These are phyloP conservation scores for Xylaria cubensis DNA, from an alignment of 495 filamentous ascomycete genomes.

Conservation along the genomic window DNA sequence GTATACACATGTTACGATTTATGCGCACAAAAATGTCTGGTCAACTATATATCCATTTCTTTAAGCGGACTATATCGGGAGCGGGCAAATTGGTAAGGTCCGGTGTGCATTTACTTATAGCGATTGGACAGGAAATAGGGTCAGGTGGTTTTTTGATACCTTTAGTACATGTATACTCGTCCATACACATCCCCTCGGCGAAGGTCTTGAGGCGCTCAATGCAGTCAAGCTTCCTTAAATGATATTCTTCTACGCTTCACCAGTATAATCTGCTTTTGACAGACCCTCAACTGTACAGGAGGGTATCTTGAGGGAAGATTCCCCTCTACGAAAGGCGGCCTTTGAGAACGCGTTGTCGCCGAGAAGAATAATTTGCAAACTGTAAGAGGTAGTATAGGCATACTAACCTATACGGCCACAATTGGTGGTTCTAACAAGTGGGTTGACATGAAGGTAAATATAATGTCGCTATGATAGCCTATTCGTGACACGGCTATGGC, in stretches of 20 bases:
- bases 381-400: too few species aligned
- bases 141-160: background rate
- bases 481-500: background rate
- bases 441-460: background rate
- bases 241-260: background rate
- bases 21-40: background rate
- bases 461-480: background rate
- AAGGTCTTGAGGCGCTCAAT: background rate
- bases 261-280: background rate
- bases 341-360: too few species aligned
- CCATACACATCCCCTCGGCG: background rate
- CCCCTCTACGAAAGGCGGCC: too few species aligned
- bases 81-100: constrained; percentile 1
- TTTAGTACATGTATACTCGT: background rate
- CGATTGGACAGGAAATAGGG: background rate
- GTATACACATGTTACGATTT: constrained; percentile 13
- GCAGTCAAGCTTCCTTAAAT: background rate
- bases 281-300: too few species aligned
- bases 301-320: too few species aligned
- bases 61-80: background rate
- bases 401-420: background rate
- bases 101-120: background rate
- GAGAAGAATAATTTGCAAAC: too few species aligned
- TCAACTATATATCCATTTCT: background rate
- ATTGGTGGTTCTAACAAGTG: background rate